phyloP scores from a whole-genome alignment of 768 basidiomycete species.

The Trichaptum fuscoviolaceum region DNA sequence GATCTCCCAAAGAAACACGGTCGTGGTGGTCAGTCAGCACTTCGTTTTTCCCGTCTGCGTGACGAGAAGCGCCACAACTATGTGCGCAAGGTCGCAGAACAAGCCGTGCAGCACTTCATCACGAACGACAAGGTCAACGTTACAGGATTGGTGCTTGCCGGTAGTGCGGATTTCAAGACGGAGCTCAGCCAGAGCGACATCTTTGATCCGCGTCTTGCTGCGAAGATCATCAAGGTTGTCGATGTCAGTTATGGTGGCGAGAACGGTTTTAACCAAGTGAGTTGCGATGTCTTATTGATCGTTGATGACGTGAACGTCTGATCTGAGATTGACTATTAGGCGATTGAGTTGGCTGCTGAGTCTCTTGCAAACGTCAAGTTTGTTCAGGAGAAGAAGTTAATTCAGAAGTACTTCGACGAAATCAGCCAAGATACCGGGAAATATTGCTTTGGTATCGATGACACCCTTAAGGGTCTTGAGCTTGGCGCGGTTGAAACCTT shows the following conservation, averaged over 20 bases:
- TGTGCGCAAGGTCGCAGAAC: conserved; percentile 97
- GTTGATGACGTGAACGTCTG: neutral
- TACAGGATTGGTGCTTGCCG: conserved; percentile 90
- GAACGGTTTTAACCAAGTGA: conserved; percentile 98
- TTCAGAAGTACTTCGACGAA: conserved; percentile 98
- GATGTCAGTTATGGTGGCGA: conserved; percentile 99
- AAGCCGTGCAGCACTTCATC: conserved; percentile 96
- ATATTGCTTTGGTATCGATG: conserved; percentile 97
- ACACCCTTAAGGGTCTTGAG: conserved; percentile 94
- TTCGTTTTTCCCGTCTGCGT: conserved; percentile 98
- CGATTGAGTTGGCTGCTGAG: conserved; percentile 95
- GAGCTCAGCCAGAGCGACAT: conserved; percentile 95
- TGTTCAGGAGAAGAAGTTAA: conserved; percentile 97
- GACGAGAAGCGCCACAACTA: conserved; percentile 99
- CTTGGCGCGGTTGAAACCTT: conserved; percentile 95
- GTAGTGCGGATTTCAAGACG: conserved; percentile 98
- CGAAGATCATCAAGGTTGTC: conserved; percentile 96
- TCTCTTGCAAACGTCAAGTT: conserved; percentile 98
- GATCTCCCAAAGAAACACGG: conserved; percentile 99
- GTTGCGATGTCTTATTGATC: conserved; percentile 14
- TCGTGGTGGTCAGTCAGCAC: conserved; percentile 98
- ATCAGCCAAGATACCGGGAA: conserved; percentile 95
- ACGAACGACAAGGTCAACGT: conserved; percentile 98
- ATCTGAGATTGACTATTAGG: conserved; percentile 40
- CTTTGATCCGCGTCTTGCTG: conserved; percentile 83